A percentile compares a stretch with the other conserved stretches of the same genome.
Conservation (phyloP, 805 yeast genomes). For the Myxozyma geophila region DNA sequence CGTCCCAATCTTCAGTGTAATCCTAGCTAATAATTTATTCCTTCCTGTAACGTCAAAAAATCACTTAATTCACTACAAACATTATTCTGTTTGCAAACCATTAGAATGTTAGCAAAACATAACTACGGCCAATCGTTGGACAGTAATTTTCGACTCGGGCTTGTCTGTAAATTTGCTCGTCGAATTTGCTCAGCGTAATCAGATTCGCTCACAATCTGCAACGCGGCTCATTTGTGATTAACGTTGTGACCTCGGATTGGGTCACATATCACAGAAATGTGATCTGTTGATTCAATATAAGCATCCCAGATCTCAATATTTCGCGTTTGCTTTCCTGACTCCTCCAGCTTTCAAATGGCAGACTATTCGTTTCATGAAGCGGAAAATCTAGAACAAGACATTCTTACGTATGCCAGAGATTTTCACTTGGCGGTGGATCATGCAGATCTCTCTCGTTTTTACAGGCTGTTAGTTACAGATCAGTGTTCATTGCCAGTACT, state of each 20-base stretch:
- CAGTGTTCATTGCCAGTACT: neutral
- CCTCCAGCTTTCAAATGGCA: neutral
- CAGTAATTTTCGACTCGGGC: too few relatives aligned
- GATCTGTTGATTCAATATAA: neutral
- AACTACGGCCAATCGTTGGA: too few relatives aligned
- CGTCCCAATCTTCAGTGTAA: too few relatives aligned
- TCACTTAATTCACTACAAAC: too few relatives aligned
- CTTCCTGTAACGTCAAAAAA: too few relatives aligned
- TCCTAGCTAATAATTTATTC: too few relatives aligned
- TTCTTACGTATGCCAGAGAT: neutral
- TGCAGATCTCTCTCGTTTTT: neutral
- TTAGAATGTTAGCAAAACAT: too few relatives aligned
- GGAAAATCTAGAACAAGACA: neutral
- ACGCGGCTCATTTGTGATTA: conserved; percentile 6
- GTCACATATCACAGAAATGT: neutral
- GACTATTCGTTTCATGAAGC: neutral
- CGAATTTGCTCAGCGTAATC: neutral
- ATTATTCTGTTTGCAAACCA: too few relatives aligned
- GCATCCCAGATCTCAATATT: neutral
- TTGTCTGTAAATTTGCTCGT: neutral
- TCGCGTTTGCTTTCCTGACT: neutral
- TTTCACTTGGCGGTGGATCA: conserved; percentile 4
- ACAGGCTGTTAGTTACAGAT: neutral
- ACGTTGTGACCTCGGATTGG: conserved; percentile 6
- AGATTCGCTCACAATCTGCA: neutral